Percentiles rank a stretch among this genome's conserved stretches.
Conservation (phyloP, 208 protist genomes). For the Naegleria gruberi region DNA sequence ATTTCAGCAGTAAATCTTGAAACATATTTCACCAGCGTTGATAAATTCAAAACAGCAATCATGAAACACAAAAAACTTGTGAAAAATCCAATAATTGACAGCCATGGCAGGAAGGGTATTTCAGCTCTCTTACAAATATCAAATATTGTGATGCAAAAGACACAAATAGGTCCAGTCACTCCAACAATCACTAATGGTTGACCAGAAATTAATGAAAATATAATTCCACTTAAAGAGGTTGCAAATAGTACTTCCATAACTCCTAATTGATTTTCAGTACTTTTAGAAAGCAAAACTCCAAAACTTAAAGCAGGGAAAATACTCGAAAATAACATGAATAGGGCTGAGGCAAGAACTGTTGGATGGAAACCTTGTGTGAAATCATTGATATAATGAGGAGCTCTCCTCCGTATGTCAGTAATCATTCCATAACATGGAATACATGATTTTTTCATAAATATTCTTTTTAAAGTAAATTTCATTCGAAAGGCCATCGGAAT, state of each 20-base stretch:
- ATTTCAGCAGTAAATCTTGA: conserved; percentile 34
- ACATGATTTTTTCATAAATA: too few species aligned
- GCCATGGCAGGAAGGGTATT: conserved; percentile 31
- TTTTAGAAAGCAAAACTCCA: background rate
- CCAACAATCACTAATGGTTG: conserved; percentile 38
- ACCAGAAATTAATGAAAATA: conserved; percentile 30
- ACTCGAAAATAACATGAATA: conserved; percentile 35
- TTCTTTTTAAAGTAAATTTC: too few species aligned
- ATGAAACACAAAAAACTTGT: conserved; percentile 32
- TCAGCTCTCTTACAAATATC: conserved; percentile 27
- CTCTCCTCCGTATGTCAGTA: too few species aligned
- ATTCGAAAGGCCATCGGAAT: too few species aligned
- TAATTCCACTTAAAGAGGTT: conserved; percentile 23
- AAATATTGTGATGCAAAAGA: conserved; percentile 37
- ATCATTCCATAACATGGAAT: too few species aligned
- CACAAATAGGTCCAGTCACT: conserved; percentile 35
- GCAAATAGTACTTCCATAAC: conserved; percentile 33
- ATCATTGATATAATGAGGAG: too few species aligned
- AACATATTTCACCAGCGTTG: conserved; percentile 22
- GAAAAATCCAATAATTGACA: conserved; percentile 30
- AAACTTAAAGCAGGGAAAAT: conserved; percentile 35
- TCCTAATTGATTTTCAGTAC: conserved; percentile 26
- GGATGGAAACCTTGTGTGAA: background rate
- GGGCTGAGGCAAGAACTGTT: conserved; percentile 15
- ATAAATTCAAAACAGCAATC: conserved; percentile 28